These are phyloP conservation scores for Apiotrichum laibachii DNA, from an alignment of 1,284 basidiomycete species.

Conservation along the genomic window DNA sequence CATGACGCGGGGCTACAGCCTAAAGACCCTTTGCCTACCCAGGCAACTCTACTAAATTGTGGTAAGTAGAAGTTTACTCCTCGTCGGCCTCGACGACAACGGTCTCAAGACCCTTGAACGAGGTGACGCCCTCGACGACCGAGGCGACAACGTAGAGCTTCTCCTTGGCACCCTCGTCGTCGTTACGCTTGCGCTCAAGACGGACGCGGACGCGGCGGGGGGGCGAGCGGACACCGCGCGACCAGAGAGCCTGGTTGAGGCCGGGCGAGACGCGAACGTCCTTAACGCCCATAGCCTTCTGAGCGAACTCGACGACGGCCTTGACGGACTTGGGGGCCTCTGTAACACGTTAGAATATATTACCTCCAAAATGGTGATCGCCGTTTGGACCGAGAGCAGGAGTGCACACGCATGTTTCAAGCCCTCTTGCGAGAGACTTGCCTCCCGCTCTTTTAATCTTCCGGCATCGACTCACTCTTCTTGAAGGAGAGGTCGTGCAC, in stretches of 20 bases:
- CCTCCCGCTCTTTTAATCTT: constrained; percentile 2
- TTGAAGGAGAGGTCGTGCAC: constrained; percentile 89
- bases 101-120: constrained; percentile 87
- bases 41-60: constrained; percentile 3
- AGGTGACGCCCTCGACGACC: constrained; percentile 68
- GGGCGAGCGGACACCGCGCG: constrained; percentile 74
- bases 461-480: constrained; percentile 60
- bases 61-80: constrained; percentile 26
- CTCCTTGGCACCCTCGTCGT: constrained; percentile 95
- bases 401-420: constrained; percentile 5
- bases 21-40: constrained; percentile 18
- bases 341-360: constrained; percentile 24
- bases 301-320: constrained; percentile 82
- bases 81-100: constrained; percentile 69
- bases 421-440: background rate
- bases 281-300: constrained; percentile 87
- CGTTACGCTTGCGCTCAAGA: constrained; percentile 91
- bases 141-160: constrained; percentile 91
- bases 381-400: background rate
- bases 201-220: constrained; percentile 85
- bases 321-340: constrained; percentile 87
- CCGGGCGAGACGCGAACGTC: constrained; percentile 90
- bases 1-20: constrained; percentile 28
- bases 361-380: background rate
- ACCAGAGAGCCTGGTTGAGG: constrained; percentile 91